Base-by-base conservation (phyloP, 257 asterid species). In the Solanum acaule region DNA sequence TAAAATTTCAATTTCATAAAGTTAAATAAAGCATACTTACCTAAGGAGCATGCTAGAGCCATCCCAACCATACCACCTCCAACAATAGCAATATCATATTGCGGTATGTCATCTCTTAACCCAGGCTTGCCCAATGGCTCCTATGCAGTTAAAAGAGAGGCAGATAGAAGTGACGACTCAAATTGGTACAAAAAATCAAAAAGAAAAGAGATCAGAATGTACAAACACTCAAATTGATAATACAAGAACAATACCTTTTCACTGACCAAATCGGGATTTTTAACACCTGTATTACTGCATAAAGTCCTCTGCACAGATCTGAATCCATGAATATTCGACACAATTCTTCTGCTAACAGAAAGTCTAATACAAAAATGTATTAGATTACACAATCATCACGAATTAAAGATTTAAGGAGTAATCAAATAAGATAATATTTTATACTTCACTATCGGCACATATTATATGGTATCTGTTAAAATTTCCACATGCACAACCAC, bases 41-140 rank as follows among this genome's bases (percentile, higher is more conserved):
- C 99, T 86, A 97, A 91, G 83, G 98, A 91, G 92, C 96, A 96
- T 11, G 99, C 98, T 70, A 97, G 93, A 88, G 99, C 98, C 98
- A 95, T 93, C 90, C 99, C 99, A 79, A 97, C 99, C 99, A 96
- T 95, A 93, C 99, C 99, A 70, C 99, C 99, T 90, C 99, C 99
- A 89, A 97, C 99, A 90, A 97, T 94, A 87, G 99, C 99, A 90
- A 97, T 91, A 89, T 97, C 99, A 86, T 97, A 93, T 88, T 95
- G 93, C 0, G 93, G 94, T 88, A 84, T 83, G 89, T 90, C 83
- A 61, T 88, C 89, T 46, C 86, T 65, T 40, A 87, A 9, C 72
- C 86, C 91, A 52, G 77, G 88, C 89, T 92, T 87, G 78, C 72
- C 87, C 75, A 91, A 86, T 31, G 87, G 89, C 89, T 89, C 94